Conservation (phyloP, 495 filamentous ascomycete genomes). For the Aspergillus saccharolyticus region DNA sequence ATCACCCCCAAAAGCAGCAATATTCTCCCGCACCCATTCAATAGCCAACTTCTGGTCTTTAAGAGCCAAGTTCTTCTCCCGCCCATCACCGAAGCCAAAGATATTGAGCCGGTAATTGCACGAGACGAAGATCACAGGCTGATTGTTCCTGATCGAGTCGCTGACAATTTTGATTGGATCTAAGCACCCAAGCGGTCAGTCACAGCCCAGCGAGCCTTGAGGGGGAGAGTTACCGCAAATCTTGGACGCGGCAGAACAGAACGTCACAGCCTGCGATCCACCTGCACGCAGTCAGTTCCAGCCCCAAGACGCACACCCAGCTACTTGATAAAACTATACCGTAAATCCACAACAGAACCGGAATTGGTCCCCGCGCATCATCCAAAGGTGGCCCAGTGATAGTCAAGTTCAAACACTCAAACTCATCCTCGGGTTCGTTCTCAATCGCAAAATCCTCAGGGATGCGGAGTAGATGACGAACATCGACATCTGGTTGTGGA, state of each 20-base stretch:
- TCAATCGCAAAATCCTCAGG: constrained; percentile 31
- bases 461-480: constrained; percentile 35
- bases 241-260: constrained; percentile 38
- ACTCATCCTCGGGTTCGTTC: constrained; percentile 36
- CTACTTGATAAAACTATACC: constrained; percentile 17
- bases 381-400: constrained; percentile 31
- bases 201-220: not conserved
- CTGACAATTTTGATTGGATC: constrained; percentile 33
- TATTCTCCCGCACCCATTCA: constrained; percentile 56
- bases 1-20: constrained; percentile 60
- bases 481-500: constrained; percentile 34
- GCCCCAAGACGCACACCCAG: no score
- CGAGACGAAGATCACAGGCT: constrained; percentile 54
- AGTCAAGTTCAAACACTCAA: constrained; percentile 42
- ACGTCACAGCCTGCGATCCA: constrained; percentile 37
- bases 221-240: constrained; percentile 29
- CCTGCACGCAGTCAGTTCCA: constrained; percentile 18
- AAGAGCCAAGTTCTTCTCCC: constrained; percentile 51
- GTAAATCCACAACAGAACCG: constrained; percentile 43
- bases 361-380: constrained; percentile 15
- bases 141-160: constrained; percentile 30
- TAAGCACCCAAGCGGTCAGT: constrained; percentile 3
- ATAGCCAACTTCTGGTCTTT: constrained; percentile 64
- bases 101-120: constrained; percentile 65
- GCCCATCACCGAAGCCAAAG: constrained; percentile 56